Conservation (phyloP, 768 basidiomycete species). For the Lentinula detonsa region DNA sequence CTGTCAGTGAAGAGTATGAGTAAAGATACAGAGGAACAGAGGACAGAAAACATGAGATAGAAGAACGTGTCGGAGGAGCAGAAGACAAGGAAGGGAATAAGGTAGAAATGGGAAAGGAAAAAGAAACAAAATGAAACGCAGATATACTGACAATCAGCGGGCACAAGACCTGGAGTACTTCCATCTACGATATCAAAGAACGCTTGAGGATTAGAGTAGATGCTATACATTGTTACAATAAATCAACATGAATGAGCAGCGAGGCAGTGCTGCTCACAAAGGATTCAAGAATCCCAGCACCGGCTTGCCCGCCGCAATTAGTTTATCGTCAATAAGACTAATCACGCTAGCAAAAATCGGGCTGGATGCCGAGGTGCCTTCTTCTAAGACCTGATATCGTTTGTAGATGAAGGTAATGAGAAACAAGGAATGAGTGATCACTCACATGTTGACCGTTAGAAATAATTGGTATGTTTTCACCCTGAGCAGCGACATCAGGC, state of each 20-base stretch:
- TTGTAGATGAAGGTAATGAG: constrained; percentile 11
- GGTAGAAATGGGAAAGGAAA: not conserved
- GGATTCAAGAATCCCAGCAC: constrained; percentile 33
- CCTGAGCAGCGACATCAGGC: constrained; percentile 45
- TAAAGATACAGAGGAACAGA: not conserved
- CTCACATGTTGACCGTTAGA: not conserved
- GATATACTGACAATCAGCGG: not conserved
- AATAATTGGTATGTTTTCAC: constrained; percentile 14
- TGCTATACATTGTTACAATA: not conserved
- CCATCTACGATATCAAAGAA: constrained; percentile 39
- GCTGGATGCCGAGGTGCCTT: constrained; percentile 40
- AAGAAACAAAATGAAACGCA: not conserved
- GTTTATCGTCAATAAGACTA: constrained; percentile 37
- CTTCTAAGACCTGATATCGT: constrained; percentile 11
- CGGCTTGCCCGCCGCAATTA: constrained; percentile 23
- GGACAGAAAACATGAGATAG: no score
- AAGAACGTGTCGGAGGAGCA: no score
- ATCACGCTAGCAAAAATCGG: constrained; percentile 43
- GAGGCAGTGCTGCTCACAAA: constrained; percentile 10
- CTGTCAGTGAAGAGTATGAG: not conserved
- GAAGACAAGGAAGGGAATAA: no score
- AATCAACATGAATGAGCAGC: no score
- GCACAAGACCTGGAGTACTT: not conserved
- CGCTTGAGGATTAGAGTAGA: constrained; percentile 26
- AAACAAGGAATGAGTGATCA: constrained; percentile 20